Evolutionary conservation across 1,284 basidiomycete species (phyloP), one percentile per base, ranked within the genome.

Genomic region (Malassezia brasiliensis): DNA sequence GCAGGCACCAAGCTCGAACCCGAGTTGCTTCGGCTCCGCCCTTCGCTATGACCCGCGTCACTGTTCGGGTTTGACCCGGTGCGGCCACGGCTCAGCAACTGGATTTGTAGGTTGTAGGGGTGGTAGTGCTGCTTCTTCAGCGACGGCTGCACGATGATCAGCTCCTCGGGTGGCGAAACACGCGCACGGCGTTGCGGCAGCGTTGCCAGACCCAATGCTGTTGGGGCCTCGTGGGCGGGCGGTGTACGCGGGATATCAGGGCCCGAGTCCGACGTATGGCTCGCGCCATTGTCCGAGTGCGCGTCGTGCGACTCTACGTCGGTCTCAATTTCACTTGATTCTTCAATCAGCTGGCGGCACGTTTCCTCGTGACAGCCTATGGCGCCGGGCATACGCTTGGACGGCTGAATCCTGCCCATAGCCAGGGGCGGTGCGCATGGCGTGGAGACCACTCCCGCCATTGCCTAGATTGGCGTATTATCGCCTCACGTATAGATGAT

Each of bases 81-180:
- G 20, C n/a, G 25, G 14, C 31, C 41, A n/a, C 35, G 49, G 15
- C 49, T 75, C 9, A 94, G 85, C 31, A 96, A 83, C 75, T 96
- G 91, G 6, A 96, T 85, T 74, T 96, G 91, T 1, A 96, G 80
- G 74, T 93, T 94, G 46, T 93, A 79, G 0, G 90, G 88, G 66
- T 94, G 89, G 64, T 86, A 87, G 17, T 83, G 81, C 71, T 85
- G 85, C 14, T 85, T 82, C 0, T 89, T 86, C 1, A 88, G 88
- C 1, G 87, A 87, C 48, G 87, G 82, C 42, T 89, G 87, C 65
- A 73, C 70, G 31, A 73, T 68, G 51, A 73, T 61, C 20, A 73
- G 62, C 15, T 69, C 50, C 50, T 73, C 71, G 9, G 70, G 68
- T 14, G 42, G 42, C 4, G 40, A 17, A 20, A 20, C 14, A 34